phyloP scores from a whole-genome alignment of 305 asterid species.

The Fraxinus xanthoxyloides region DNA sequence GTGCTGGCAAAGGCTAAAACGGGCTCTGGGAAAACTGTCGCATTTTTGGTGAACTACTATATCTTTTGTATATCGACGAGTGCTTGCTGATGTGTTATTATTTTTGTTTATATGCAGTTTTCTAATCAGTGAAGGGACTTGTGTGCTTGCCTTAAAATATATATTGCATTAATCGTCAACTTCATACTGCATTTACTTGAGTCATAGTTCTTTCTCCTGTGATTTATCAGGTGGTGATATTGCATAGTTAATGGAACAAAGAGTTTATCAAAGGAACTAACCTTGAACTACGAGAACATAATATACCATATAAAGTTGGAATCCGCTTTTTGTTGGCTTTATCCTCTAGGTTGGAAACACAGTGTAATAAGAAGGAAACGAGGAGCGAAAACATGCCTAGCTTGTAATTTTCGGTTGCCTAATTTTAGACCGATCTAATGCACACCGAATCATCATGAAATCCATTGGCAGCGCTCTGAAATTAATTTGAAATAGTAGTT shows the following conservation, averaged over 20 bases:
- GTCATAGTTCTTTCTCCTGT: neutral
- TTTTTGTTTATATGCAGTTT: neutral
- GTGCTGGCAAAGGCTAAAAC: conserved; percentile 97
- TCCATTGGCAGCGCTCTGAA: neutral
- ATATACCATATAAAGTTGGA: neutral
- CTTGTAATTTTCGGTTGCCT: neutral
- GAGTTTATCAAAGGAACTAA: neutral
- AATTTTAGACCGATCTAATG: neutral
- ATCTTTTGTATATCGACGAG: conserved; percentile 3
- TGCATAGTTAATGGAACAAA: neutral
- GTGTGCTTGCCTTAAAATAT: neutral
- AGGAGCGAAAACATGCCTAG: neutral
- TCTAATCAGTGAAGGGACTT: conserved; percentile 1
- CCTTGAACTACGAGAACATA: neutral
- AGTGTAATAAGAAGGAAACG: neutral
- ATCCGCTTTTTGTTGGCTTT: neutral
- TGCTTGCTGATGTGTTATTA: neutral
- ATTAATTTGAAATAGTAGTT: neutral
- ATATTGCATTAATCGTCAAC: neutral
- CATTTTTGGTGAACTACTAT: conserved; percentile 68
- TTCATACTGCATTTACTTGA: neutral
- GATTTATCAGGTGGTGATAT: neutral
- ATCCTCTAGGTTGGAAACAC: conserved; percentile 1
- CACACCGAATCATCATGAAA: neutral
- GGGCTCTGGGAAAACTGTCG: conserved; percentile 96